Evolutionary conservation across 2,329 filamentous ascomycete species (phyloP).

Genomic region (Talaromyces atroroseus): DNA sequence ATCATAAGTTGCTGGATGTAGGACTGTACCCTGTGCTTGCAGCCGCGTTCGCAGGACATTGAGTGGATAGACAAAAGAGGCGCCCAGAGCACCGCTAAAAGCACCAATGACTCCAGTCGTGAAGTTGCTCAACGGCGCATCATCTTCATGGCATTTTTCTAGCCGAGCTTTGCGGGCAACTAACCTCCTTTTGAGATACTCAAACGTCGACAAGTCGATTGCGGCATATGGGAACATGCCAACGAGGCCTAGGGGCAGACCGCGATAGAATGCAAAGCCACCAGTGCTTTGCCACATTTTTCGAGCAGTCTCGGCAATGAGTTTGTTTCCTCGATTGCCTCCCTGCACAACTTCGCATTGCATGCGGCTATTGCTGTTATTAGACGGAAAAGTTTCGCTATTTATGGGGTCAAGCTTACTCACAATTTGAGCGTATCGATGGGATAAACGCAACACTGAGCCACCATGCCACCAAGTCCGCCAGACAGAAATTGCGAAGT

Average conservation of each 20-base stretch:
- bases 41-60: conserved; percentile 88
- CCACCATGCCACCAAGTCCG: conserved; percentile 86
- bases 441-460: conserved; percentile 94
- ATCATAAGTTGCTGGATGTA: conserved; percentile 84
- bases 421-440: conserved; percentile 65
- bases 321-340: conserved; percentile 72
- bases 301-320: conserved; percentile 74
- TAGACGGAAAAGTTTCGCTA: background rate
- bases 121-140: conserved; percentile 73
- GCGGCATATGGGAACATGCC: conserved; percentile 98
- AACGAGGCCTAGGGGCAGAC: conserved; percentile 84
- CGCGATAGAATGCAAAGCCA: conserved; percentile 75
- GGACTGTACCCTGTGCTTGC: conserved; percentile 89
- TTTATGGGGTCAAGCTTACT: conserved; percentile 20
- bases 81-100: conserved; percentile 83
- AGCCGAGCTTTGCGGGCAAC: conserved; percentile 64
- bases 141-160: conserved; percentile 71
- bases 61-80: conserved; percentile 88
- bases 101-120: conserved; percentile 84
- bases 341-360: conserved; percentile 91
- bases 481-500: conserved; percentile 88
- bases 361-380: conserved; percentile 55
- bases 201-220: conserved; percentile 93
- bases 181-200: conserved; percentile 76
- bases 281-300: conserved; percentile 82